Evolutionary conservation across 73 alveolate genomes (phyloP).

Genomic region (Paramecium sonneborni): DNA sequence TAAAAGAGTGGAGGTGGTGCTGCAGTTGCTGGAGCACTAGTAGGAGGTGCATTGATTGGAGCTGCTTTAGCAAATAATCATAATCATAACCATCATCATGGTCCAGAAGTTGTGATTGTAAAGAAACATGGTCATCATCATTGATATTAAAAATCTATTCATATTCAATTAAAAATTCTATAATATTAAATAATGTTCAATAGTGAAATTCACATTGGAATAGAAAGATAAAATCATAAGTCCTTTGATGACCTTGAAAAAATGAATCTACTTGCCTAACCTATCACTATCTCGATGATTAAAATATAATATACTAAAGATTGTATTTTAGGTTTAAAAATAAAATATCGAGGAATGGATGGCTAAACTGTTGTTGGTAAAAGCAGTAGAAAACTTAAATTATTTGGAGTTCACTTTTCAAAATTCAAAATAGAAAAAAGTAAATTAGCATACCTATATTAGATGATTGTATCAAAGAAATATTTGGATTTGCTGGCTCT

Average conservation of each 20-base stretch:
- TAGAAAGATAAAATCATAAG: background rate
- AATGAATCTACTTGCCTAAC: background rate
- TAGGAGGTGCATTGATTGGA: constrained; percentile 47
- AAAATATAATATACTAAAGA: background rate
- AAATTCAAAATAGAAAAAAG: background rate
- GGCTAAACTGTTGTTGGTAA: background rate
- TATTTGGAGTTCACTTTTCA: background rate
- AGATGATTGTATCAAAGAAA: constrained; percentile 18
- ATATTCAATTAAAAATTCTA: too few relatives aligned
- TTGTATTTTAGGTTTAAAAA: background rate
- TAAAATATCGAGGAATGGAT: background rate
- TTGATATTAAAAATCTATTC: background rate
- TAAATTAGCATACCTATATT: background rate
- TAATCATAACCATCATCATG: constrained; percentile 22
- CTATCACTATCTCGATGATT: background rate
- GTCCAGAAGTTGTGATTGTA: background rate
- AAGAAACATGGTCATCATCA: background rate
- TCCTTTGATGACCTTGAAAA: background rate
- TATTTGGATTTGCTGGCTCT: background rate
- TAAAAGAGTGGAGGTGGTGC: constrained; percentile 31
- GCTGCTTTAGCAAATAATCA: constrained; percentile 19
- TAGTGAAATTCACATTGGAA: background rate
- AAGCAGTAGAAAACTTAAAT: background rate
- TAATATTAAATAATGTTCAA: too few relatives aligned
- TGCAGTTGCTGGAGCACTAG: constrained; percentile 23